Evolutionary conservation across 75 land plant genomes (phyloP).

Genomic region (Cryptomeria japonica): DNA sequence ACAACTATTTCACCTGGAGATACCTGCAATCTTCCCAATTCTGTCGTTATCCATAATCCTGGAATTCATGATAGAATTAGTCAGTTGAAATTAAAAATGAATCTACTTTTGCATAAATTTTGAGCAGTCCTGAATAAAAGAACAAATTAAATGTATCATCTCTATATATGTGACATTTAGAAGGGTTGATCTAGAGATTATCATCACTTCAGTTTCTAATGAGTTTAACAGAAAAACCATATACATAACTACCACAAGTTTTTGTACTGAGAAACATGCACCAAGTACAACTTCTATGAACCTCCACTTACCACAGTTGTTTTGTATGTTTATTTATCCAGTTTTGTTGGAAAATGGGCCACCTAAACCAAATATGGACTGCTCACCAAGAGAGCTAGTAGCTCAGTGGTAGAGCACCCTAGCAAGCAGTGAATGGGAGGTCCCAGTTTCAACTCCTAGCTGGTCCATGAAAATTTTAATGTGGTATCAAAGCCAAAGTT

Average conservation of each 20-base stretch:
- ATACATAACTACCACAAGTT: not conserved
- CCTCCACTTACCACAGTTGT: not conserved
- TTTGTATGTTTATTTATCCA: not conserved
- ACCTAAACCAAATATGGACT: no score
- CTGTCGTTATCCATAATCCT: conserved; percentile 91
- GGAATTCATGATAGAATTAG: not conserved
- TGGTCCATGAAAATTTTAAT: no score
- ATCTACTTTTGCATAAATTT: not conserved
- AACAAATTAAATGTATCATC: not conserved
- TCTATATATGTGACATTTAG: not conserved
- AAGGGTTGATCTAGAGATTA: conserved; percentile 1
- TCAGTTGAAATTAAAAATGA: not conserved
- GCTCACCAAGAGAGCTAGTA: no score
- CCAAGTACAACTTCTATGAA: not conserved
- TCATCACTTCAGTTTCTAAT: not conserved
- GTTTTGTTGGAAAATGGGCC: no score
- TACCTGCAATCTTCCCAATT: conserved; percentile 82
- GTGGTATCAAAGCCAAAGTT: no score
- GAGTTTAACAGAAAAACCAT: not conserved
- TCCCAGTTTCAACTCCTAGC: no score
- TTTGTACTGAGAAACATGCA: not conserved
- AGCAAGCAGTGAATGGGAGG: no score
- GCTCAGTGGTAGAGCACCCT: no score
- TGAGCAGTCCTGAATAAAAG: not conserved
- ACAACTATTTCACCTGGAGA: conserved; percentile 93